Evolutionary conservation across 495 filamentous ascomycete genomes (phyloP).

Genomic region (Collariella sp.): DNA sequence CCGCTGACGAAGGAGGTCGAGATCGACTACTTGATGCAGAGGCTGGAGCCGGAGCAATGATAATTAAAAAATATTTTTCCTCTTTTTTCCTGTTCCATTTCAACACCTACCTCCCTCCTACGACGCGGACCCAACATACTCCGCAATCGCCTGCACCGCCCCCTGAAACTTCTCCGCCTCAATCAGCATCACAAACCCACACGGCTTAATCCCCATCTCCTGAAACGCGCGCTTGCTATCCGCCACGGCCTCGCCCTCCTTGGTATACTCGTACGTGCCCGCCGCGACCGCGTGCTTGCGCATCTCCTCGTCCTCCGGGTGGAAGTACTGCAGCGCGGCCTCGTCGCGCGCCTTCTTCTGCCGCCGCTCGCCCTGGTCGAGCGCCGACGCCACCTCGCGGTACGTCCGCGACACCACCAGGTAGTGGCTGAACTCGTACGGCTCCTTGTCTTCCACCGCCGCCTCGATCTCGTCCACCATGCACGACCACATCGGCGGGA

Average conservation of each 20-base stretch:
- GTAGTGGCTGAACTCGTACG: constrained; percentile 89
- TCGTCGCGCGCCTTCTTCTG: constrained; percentile 69
- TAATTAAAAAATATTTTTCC: constrained; percentile 11
- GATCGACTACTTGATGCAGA: constrained; percentile 94
- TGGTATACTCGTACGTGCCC: constrained; percentile 65
- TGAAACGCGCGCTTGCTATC: constrained; percentile 93
- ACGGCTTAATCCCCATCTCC: constrained; percentile 79
- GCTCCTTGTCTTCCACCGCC: constrained; percentile 84
- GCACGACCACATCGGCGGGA: constrained; percentile 96
- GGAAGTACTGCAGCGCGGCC: constrained; percentile 68
- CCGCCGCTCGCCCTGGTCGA: constrained; percentile 60
- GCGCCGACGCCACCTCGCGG: constrained; percentile 69
- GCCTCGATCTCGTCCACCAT: constrained; percentile 84
- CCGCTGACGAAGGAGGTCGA: constrained; percentile 96
- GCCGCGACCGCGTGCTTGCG: constrained; percentile 59
- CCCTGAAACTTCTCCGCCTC: constrained; percentile 58
- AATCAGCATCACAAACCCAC: constrained; percentile 71
- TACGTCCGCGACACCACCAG: constrained; percentile 86
- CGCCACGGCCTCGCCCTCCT: constrained; percentile 67
- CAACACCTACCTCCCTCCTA: constrained; percentile 5
- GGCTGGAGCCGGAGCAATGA: constrained; percentile 46
- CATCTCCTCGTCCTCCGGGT: constrained; percentile 91
- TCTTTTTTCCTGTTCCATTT: constrained; percentile 11
- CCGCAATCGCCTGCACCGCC: constrained; percentile 60
- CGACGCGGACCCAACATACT: constrained; percentile 52